Base-by-base conservation (phyloP, 352 stramenopile species). In the Globisporangium heterothallicum region DNA sequence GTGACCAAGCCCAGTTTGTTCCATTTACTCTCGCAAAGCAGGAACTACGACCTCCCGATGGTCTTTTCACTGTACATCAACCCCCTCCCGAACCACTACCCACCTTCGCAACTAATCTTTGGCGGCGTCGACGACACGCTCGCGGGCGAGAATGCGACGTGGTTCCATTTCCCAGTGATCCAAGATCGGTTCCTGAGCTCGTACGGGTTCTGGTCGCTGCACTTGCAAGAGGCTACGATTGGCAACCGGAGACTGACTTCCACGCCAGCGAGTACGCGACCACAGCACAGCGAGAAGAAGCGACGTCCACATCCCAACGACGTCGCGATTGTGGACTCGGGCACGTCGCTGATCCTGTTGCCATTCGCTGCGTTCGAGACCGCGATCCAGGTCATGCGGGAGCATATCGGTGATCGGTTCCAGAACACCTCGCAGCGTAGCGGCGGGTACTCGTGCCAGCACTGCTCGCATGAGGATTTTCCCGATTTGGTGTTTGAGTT, bases 51-150 rank as follows among this genome's bases (percentile, higher is more conserved):
- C 10, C 50, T 63, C 0, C 58, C 59, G n/a, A 13, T 59, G 26
- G 38, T 66, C 16, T 73, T 77, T 29, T 77, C 67, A 30, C 49
- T 77, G n/a, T 77, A 73, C 24, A 53, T 77, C 19, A 73, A 43
- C 40, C 61, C 68, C 18, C 58, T 67, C 3, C 59, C 68, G 8
- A 22, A 30, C 16, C 53, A 59, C 16, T 16, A 25, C 10, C 61
- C 59, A 6, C 40, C 55, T 36, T 77, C 68, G 35, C 68, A 77
- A 42, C 57, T 77, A 7, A 50, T 77, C 25, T 55, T 75, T 25
- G 66, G 62, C 10, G 63, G 67, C 10, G 35, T 71, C 9, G 68
- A 77, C 49, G 24, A 52, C 27, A 10, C 30, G 19, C 49, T 77
- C 12, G 48, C 47, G 13, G 67, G 67, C 0, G 8, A 30, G 0